phyloP scores from a whole-genome alignment of 176 grass and related monocot species.

The Leersia perrieri region DNA sequence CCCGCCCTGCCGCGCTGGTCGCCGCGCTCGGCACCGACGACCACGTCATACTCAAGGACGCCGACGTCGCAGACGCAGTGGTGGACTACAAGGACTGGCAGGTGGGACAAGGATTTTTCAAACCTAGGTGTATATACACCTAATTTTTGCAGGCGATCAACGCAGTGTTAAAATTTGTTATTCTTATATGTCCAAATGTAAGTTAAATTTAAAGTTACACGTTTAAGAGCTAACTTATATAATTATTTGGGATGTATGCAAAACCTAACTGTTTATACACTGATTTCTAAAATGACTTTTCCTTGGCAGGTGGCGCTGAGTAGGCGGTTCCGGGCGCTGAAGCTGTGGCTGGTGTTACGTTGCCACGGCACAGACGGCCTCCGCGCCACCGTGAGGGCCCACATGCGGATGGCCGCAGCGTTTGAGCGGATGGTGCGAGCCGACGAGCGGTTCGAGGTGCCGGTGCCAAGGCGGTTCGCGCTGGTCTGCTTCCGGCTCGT shows the following conservation, averaged over 20 bases:
- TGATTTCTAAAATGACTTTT: no score
- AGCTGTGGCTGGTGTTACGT: slow-evolving; percentile 48
- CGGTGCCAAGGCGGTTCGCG: slow-evolving; percentile 21
- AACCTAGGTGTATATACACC: no score
- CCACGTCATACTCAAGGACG: slow-evolving; percentile 29
- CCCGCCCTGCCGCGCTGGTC: not conserved
- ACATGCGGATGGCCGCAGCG: slow-evolving; percentile 26
- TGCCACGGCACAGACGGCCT: slow-evolving; percentile 41
- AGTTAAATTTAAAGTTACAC: no score
- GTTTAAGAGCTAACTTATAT: no score
- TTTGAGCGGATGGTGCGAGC: slow-evolving; percentile 35
- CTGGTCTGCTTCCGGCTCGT: slow-evolving; percentile 45
- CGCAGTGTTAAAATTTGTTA: no score
- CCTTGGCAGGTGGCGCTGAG: no score
- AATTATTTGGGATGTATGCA: no score
- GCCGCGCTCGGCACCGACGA: slow-evolving; percentile 30
- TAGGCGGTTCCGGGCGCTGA: slow-evolving; percentile 47
- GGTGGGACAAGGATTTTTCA: no score
- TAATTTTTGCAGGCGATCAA: no score
- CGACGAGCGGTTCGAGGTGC: slow-evolving; percentile 45
- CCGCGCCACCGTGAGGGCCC: slow-evolving; percentile 28
- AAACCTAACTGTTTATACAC: no score
- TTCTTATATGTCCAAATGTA: no score
- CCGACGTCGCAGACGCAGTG: slow-evolving; percentile 17
- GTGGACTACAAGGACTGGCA: slow-evolving; percentile 56